Base-by-base conservation (phyloP, 495 filamentous ascomycete genomes). In the Xylaria acuta region DNA sequence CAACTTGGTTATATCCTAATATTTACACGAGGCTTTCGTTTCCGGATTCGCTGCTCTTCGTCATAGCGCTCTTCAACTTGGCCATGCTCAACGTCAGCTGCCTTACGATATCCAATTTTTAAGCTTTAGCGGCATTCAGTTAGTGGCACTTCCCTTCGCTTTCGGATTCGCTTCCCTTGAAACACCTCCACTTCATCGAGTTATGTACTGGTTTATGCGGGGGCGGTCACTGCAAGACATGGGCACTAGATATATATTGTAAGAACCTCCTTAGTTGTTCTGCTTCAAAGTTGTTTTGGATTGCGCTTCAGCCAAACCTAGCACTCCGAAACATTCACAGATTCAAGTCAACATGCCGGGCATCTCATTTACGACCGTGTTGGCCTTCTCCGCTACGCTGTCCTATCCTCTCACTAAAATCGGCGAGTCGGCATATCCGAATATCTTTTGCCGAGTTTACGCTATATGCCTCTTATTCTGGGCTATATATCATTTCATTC, bases 401-500 rank as follows among this genome's bases (percentile, higher is more conserved):
- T 58, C 70, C 30, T 72, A 72, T 67, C 62, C 70, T 40, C 30
- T 72, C 5, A 22, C 69, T 0, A 64, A 71, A 56, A 8, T 38
- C 7, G 16, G 59, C 47, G 69, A 60, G 9, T 38, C 38, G 40
- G 43, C 63, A 59, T 72, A 72, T 45, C 20, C 11, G 12, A 30
- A 6, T 51, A 20, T 56, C 45, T 60, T 72, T 36, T 59, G 25
- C 51, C 38, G 22, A 16, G 30, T 56, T 22, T 67, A 41, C 16
- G 20, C 47, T 49, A 25, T 38, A 54, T 36, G 40, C 32, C 40
- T 72, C 11, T 38, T 67, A n/a, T 32, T 40, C 60, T 67, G 70
- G 70, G 27, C 70, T 1, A 54, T 85, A 30, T 91, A 84, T 75
- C 78, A 75, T 27, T 71, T 85, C 3, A 41, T 91, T 3, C 73